Base-by-base conservation (phyloP, 768 basidiomycete genomes). In the Tephrocybe sp. region DNA sequence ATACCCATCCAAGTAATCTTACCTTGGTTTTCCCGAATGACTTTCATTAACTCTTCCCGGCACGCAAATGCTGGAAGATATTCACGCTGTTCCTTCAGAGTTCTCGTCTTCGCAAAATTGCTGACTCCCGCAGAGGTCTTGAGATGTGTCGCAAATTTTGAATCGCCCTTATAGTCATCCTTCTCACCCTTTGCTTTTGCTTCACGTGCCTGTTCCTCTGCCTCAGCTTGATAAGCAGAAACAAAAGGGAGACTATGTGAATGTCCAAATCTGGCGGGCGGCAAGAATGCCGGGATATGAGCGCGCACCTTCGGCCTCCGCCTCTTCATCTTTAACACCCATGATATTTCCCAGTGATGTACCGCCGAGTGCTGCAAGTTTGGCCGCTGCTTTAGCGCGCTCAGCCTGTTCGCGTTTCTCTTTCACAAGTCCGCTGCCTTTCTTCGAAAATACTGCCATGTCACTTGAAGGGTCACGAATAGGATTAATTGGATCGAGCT, bases 51-150 rank as follows among this genome's bases (percentile, higher is more conserved):
- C 47, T 97, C 93, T 64, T 98, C 95, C 36, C 97, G 82, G 61
- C 93, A 96, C 1, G 97, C 97, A 67, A 99, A 99, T 1, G 97
- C 97, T 4, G 97, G 97, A 15, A 98, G 74, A 68, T 95, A 98
- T 68, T 99, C 95, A 61, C 97, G 71, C 66, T 99, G 97, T 71
- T 99, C 88, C 62, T 93, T 95, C 43, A 98, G 71, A 0, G 93
- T 94, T 60, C 92, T 78, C 15, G 65, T 85, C 60, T 76, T 85
- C 7, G 96, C 84, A 61, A 97, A 98, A 12, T 80, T 76, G 61
- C 90, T 93, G 14, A 85, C 86, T 14, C 90, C 88, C 11, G 87
- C 70, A 4, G 84, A 80, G 3, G 81, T 68, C 70, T 97, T 95
- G 59, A 99, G 68, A 73, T 99, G 96, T 9, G 81, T 79, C n/a